These are phyloP conservation scores for Aureobasidium sp. DNA, from an alignment of 2,329 filamentous ascomycete genomes.

Conservation along the genomic window DNA sequence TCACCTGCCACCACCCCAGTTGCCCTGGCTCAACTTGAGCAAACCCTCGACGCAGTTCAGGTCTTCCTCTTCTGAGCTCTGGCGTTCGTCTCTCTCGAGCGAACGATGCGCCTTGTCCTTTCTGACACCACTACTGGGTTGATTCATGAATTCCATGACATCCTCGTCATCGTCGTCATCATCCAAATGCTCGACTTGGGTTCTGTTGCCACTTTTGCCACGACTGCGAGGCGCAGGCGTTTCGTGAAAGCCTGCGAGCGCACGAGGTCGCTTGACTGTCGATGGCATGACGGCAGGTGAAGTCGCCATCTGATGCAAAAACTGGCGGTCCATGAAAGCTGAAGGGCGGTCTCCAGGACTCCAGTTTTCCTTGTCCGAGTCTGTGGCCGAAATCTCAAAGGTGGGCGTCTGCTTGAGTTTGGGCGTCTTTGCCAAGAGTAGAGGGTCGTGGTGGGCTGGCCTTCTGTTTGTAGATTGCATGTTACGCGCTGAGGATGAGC, in stretches of 20 bases:
- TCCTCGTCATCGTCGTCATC: slow-evolving; percentile 49
- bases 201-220: background rate
- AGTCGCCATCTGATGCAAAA: slow-evolving; percentile 8
- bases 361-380: slow-evolving; percentile 97
- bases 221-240: background rate
- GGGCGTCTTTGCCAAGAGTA: background rate
- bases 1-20: slow-evolving; percentile 47
- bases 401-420: slow-evolving; percentile 25
- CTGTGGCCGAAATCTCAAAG: slow-evolving; percentile 49
- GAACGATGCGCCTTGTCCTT: slow-evolving; percentile 1
- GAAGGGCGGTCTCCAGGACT: slow-evolving; percentile 36
- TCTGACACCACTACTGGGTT: slow-evolving; percentile 38
- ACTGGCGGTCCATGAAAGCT: slow-evolving; percentile 25
- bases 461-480: slow-evolving; percentile 19
- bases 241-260: slow-evolving; percentile 6
- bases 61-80: slow-evolving; percentile 48
- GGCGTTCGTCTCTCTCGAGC: slow-evolving; percentile 19
- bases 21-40: slow-evolving; percentile 49
- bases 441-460: background rate
- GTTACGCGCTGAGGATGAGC: slow-evolving; percentile 27
- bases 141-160: slow-evolving; percentile 65
- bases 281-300: slow-evolving; percentile 3
- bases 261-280: background rate
- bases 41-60: slow-evolving; percentile 46
- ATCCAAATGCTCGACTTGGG: background rate